Evolutionary conservation across 2,329 filamentous ascomycete species (phyloP).

Genomic region (Curvularia sp.): DNA sequence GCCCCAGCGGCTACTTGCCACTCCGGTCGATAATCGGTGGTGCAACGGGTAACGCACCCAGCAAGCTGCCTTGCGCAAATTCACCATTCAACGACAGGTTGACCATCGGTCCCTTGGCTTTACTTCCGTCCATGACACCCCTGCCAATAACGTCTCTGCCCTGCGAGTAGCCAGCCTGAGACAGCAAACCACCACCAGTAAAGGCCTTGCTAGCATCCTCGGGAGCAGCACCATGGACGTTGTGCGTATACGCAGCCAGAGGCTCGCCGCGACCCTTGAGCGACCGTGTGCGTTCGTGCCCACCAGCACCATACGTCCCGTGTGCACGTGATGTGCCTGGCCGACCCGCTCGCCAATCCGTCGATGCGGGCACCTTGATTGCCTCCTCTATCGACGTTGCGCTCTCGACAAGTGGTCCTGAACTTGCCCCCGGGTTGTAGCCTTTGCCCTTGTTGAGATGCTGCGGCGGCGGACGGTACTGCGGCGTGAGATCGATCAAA

Average conservation of each 20-base stretch:
- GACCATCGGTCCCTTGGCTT: slow-evolving; percentile 56
- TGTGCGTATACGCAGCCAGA: slow-evolving; percentile 43
- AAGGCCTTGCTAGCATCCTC: slow-evolving; percentile 51
- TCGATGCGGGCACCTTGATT: slow-evolving; percentile 53
- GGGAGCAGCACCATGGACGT: slow-evolving; percentile 42
- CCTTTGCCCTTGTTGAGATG: slow-evolving; percentile 64
- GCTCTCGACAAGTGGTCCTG: slow-evolving; percentile 55
- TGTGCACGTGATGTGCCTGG: slow-evolving; percentile 36
- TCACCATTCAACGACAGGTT: slow-evolving; percentile 52
- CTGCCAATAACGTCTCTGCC: slow-evolving; percentile 50
- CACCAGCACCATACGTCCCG: slow-evolving; percentile 39
- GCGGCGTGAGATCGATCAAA: slow-evolving; percentile 71
- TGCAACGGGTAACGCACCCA: slow-evolving; percentile 53
- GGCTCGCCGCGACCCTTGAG: slow-evolving; percentile 47
- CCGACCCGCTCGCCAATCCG: slow-evolving; percentile 54
- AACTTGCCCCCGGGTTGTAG: slow-evolving; percentile 45
- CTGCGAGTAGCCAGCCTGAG: slow-evolving; percentile 52
- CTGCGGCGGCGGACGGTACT: slow-evolving; percentile 69
- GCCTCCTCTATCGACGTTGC: slow-evolving; percentile 56
- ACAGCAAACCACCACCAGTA: slow-evolving; percentile 55
- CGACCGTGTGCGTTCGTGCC: slow-evolving; percentile 45
- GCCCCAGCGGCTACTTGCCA: slow-evolving; percentile 25
- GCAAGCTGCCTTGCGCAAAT: slow-evolving; percentile 58
- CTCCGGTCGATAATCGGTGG: slow-evolving; percentile 51
- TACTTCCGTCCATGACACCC: slow-evolving; percentile 56